Base-by-base conservation (phyloP, 768 basidiomycete species). In the Amanita molliuscula region DNA sequence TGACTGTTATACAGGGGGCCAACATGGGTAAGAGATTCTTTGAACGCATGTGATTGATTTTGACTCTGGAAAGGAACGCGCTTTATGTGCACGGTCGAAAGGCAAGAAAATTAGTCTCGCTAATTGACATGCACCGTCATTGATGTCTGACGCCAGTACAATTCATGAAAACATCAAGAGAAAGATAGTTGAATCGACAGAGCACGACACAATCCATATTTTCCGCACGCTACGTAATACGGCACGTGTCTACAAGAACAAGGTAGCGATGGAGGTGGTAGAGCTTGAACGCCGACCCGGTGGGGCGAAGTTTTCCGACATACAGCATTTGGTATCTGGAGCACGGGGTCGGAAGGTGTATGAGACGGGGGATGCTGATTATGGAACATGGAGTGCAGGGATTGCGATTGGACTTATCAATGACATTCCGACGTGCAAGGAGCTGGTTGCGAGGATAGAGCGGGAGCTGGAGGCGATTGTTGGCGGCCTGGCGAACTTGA, bases 121-220 rank as follows among this genome's bases (percentile, higher is more conserved):
- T 21, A 6, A 18, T 33, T 23, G 3, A 18, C n/a, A 7, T 41
- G 36, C n/a, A 36, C 23, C 13, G 11, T 16, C 3, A n/a, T 13
- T 35, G 9, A 49, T 23, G 34, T 18, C 3, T 35, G 6, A 9
- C 25, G 5, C 4, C 47, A 87, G 87, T 48, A 82, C 88, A 11
- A 89, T 93, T 48, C 93, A 95, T 63, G 76, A 85, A 53, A 85
- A 81, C 54, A 88, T 97, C 74, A 96, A 97, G 63, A 75, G 92
- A 47, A 86, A 79, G 64, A 95, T 96, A 42, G 84, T 96, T 31
- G 72, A 77, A 11, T 84, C 90, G 10, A 81, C 76, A 0, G 94
- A 96, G 63, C 75, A 76, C 48, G 88, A 92, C 62, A 91, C 91
- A 0, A 62, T 86, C 2, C 92, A 94, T 64, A 93, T 96, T 57